Percentiles rank a stretch among this genome's conserved stretches.
phyloP scores from a whole-genome alignment of 2,329 filamentous ascomycete genomes.

The Colletotrichum limetticola region DNA sequence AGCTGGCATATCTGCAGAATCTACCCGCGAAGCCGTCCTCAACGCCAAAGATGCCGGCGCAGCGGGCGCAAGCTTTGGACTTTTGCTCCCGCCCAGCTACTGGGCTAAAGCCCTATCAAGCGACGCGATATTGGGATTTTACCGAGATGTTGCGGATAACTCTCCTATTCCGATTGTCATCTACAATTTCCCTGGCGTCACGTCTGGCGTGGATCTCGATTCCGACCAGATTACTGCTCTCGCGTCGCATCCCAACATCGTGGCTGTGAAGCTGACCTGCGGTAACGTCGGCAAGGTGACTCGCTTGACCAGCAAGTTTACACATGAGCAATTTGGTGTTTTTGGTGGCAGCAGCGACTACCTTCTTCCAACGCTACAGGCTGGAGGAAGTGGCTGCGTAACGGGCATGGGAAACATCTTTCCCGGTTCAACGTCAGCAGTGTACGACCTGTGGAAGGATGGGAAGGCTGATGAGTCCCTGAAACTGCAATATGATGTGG shows the following conservation, averaged over 20 bases:
- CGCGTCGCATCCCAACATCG: constrained; percentile 70
- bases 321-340: constrained; percentile 52
- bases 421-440: constrained; percentile 50
- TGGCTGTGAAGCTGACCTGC: constrained; percentile 63
- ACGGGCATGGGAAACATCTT: constrained; percentile 60
- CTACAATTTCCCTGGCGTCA: constrained; percentile 40
- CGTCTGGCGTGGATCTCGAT: constrained; percentile 38
- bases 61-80: constrained; percentile 73
- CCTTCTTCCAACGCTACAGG: constrained; percentile 51
- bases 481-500: constrained; percentile 53
- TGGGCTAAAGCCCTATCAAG: constrained; percentile 70
- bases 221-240: constrained; percentile 44
- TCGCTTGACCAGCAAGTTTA: constrained; percentile 51
- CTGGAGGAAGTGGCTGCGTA: constrained; percentile 54
- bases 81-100: constrained; percentile 77
- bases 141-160: constrained; percentile 67
- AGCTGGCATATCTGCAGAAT: constrained; percentile 63
- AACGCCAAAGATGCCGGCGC: constrained; percentile 72
- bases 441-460: constrained; percentile 53
- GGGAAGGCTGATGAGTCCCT: constrained; percentile 51
- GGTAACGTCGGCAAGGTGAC: constrained; percentile 69
- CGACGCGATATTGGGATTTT: constrained; percentile 69
- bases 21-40: constrained; percentile 73
- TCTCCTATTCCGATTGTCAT: constrained; percentile 46
- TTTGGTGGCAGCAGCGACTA: constrained; percentile 57